Evolutionary conservation across 768 basidiomycete species (phyloP), one percentile per base, ranked within the genome.

Genomic region (Leucocoprinus sp.): DNA sequence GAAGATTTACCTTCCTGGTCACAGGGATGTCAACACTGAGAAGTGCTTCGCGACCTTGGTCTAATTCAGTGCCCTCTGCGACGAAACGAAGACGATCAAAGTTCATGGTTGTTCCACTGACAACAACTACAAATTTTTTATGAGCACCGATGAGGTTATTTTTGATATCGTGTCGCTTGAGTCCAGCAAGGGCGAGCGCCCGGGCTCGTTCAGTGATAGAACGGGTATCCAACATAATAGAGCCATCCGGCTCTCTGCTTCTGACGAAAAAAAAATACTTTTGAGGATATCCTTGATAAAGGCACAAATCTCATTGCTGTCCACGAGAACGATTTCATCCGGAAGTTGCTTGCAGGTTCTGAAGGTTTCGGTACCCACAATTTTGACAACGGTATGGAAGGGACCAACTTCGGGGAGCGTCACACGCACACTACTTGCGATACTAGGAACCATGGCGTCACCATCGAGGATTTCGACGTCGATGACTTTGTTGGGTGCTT

Each of bases 261-360:
- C 8, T 9, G 18, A 31, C n/a, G 9, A 14, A 31, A 27, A 17
- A n/a, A 15, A 15, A 8, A 5, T 50, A 90, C 95, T 96, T 69
- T 98, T 93, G 57, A 98, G 98, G 23, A 98, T 85, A 57, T 99
- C 96, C 66, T 98, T 98, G 67, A 98, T 97, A 4, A 92, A 93
- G 5, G 96, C 96, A 59, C 96, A 99, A 36, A 99, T 81, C 61
- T 95, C 95, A 59, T 99, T 96, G 52, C 95, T 98, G 58, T 88
- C 79, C 23, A 85, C 89, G 57, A 84, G 77, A 40, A 93, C 79
- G 26, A 98, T 65, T 2, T 77, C 81, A 54, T 97, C 92, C 15
- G 97, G 64, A 28, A 89, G 70, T 37, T 84, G 71, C 61, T 86
- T 74, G 66, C 95, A 98, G 50, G 98, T 78, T 48, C 95, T 76